Conservation (phyloP, 2,329 filamentous ascomycete species). For the Capronia coronata region DNA sequence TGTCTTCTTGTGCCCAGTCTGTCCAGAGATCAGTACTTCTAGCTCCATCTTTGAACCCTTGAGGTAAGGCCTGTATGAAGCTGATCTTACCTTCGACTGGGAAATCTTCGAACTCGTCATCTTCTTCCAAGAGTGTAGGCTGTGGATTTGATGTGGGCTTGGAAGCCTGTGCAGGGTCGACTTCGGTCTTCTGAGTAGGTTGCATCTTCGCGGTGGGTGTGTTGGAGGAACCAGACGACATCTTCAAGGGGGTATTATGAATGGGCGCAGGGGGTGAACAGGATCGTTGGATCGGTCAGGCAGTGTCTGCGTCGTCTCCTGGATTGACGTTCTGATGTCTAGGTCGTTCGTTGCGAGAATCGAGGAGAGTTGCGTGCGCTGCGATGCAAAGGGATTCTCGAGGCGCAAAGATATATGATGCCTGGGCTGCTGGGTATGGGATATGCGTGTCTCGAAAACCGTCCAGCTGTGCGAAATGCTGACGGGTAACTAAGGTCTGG, state of each 20-base stretch:
- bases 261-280: too few relatives aligned
- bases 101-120: constrained; percentile 99
- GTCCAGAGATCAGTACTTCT: constrained; percentile 8
- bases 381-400: too few relatives aligned
- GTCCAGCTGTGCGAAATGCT: too few relatives aligned
- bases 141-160: constrained; percentile 51
- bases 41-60: neutral
- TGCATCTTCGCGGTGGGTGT: constrained; percentile 24
- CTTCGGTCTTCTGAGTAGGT: constrained; percentile 31
- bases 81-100: constrained; percentile 72
- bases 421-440: too few relatives aligned
- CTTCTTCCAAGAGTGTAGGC: constrained; percentile 75
- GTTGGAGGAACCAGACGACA: constrained; percentile 23
- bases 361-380: too few relatives aligned
- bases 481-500: too few relatives aligned
- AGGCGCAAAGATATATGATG: too few relatives aligned
- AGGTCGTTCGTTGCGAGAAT: too few relatives aligned
- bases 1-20: constrained; percentile 94
- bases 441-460: too few relatives aligned
- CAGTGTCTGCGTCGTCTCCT: neutral
- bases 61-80: neutral
- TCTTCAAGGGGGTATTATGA: neutral
- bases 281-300: neutral
- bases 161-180: constrained; percentile 40
- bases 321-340: too few relatives aligned